Percentiles rank a stretch among this genome's conserved stretches.
Evolutionary conservation across 2,329 filamentous ascomycete genomes (phyloP).

Genomic region (Paecilomyces niveus): DNA sequence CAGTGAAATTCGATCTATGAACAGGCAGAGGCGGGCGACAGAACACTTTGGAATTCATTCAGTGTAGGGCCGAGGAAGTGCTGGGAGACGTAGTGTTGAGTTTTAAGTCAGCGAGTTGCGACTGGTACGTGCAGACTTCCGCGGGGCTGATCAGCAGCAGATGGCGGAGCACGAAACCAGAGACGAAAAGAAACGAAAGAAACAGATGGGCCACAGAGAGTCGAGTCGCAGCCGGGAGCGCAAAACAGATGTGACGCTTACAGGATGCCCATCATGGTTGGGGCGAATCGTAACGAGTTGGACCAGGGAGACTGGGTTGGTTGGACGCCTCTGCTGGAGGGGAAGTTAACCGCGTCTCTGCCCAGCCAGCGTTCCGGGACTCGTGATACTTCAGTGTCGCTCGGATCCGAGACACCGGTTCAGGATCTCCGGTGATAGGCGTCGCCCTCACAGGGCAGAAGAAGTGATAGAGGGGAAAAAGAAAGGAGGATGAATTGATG

Average conservation of each 20-base stretch:
- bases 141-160: not conserved
- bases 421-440: not conserved
- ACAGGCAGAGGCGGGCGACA: not conserved
- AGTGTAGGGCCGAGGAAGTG: too few species aligned
- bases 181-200: not conserved
- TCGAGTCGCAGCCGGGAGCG: not conserved
- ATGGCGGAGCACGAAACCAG: not conserved
- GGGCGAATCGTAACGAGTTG: not conserved
- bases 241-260: not conserved
- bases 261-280: not conserved
- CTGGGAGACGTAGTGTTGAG: too few species aligned
- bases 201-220: not conserved
- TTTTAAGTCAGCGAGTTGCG: not conserved
- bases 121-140: not conserved
- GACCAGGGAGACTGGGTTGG: not conserved
- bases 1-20: not conserved
- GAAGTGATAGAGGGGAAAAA: not conserved
- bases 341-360: not conserved
- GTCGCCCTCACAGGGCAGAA: not conserved
- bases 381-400: not conserved
- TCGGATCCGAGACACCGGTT: not conserved
- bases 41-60: not conserved
- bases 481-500: not conserved
- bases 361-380: not conserved
- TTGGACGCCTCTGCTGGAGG: not conserved